Percentiles rank a stretch among this genome's conserved stretches.
phyloP scores from a whole-genome alignment of 2,329 filamentous ascomycete species.

The Colletotrichum lindemuthianum region DNA sequence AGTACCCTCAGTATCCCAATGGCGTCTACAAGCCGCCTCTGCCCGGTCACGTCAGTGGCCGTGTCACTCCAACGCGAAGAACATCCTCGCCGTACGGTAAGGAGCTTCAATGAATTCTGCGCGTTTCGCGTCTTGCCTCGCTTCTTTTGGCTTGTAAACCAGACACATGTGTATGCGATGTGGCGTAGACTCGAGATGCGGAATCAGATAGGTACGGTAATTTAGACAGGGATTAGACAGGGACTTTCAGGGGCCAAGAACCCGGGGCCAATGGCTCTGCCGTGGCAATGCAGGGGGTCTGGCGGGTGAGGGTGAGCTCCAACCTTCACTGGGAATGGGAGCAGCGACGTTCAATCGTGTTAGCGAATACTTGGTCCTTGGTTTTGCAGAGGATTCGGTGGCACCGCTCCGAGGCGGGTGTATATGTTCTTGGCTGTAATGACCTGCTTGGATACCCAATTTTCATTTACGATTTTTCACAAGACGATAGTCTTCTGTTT shows the following conservation, averaged over 20 bases:
- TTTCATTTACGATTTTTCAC: slow-evolving; percentile 14
- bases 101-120: slow-evolving; percentile 25
- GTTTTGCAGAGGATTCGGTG: not conserved
- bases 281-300: slow-evolving; percentile 33
- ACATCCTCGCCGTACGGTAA: slow-evolving; percentile 44
- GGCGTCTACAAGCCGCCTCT: slow-evolving; percentile 45
- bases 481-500: not conserved
- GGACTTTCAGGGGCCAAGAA: slow-evolving; percentile 30
- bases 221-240: slow-evolving; percentile 35
- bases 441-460: slow-evolving; percentile 25
- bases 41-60: slow-evolving; percentile 46
- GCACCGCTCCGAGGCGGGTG: slow-evolving; percentile 6
- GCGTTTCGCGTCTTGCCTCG: not conserved
- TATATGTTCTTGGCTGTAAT: slow-evolving; percentile 8
- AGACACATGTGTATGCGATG: slow-evolving; percentile 14
- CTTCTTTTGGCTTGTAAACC: slow-evolving; percentile 1
- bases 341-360: slow-evolving; percentile 39
- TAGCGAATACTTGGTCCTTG: slow-evolving; percentile 36
- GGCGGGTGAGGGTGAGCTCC: slow-evolving; percentile 24
- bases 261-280: slow-evolving; percentile 28
- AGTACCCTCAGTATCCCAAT: slow-evolving; percentile 40
- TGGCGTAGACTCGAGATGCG: slow-evolving; percentile 18
- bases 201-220: slow-evolving; percentile 20
- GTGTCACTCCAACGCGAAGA: slow-evolving; percentile 51
- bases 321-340: slow-evolving; percentile 28